Evolutionary conservation across 1,139 yeast genomes (phyloP).

Genomic region (Blastobotrys petasosporus): DNA sequence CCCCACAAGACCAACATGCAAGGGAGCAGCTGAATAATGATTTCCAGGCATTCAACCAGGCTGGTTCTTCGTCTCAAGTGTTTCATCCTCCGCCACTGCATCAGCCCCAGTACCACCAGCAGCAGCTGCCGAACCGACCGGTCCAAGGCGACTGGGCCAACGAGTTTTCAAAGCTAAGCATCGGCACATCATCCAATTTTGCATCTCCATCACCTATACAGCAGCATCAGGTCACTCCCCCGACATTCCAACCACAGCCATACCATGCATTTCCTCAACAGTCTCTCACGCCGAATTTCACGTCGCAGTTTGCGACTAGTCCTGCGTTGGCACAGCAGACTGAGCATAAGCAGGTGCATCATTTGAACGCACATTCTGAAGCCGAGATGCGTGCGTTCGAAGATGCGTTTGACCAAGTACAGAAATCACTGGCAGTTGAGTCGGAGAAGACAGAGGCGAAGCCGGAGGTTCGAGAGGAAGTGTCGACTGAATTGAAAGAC

Average conservation of each 20-base stretch:
- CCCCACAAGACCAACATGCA: conserved; percentile 5
- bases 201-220: no score
- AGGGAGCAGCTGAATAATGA: conserved; percentile 12
- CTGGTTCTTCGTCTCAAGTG: conserved; percentile 1
- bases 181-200: background rate
- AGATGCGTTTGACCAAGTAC: conserved; percentile 27
- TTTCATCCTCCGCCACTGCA: conserved; percentile 10
- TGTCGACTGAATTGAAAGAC: conserved; percentile 11
- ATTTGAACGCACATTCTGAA: conserved; percentile 13
- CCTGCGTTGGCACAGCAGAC: conserved; percentile 18
- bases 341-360: conserved; percentile 26
- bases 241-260: conserved; percentile 11
- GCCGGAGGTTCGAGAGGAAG: conserved; percentile 3
- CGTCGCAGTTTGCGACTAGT: conserved; percentile 16
- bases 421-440: conserved; percentile 14
- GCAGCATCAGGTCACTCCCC: background rate
- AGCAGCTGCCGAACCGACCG: background rate
- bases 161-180: conserved; percentile 16
- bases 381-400: conserved; percentile 24
- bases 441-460: conserved; percentile 5
- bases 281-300: conserved; percentile 11
- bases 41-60: conserved; percentile 12
- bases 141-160: conserved; percentile 13
- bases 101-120: background rate
- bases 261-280: conserved; percentile 9